phyloP scores from a whole-genome alignment of 768 basidiomycete species.

The Naganishia vaughanmartiniae region DNA sequence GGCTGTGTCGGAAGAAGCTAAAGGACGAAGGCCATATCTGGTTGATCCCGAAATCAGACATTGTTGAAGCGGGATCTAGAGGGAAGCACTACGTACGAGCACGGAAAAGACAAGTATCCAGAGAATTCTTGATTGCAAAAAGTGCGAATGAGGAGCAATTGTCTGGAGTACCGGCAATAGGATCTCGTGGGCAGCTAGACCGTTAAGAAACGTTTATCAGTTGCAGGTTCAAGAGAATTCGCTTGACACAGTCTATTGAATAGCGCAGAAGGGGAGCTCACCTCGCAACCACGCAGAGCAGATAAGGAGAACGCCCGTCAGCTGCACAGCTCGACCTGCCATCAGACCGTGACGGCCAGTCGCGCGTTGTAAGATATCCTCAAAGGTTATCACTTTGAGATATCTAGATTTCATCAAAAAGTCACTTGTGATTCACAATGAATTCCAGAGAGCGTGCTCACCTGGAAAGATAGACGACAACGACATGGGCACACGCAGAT shows the following conservation, averaged over 20 bases:
- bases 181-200: slow-evolving; percentile 43
- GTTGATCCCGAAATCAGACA: not conserved
- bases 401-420: slow-evolving; percentile 36
- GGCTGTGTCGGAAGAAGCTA: slow-evolving; percentile 39
- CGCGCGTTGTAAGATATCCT: slow-evolving; percentile 43
- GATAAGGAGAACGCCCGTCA: slow-evolving; percentile 38
- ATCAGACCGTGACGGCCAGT: slow-evolving; percentile 41
- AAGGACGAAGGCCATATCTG: slow-evolving; percentile 25
- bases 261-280: slow-evolving; percentile 31
- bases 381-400: slow-evolving; percentile 49
- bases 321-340: slow-evolving; percentile 39
- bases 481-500: slow-evolving; percentile 49
- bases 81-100: slow-evolving; percentile 32
- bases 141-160: slow-evolving; percentile 33
- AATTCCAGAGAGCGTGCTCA: slow-evolving; percentile 27
- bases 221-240: not conserved
- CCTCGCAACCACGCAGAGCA: slow-evolving; percentile 45
- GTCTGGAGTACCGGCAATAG: slow-evolving; percentile 40
- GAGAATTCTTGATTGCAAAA: slow-evolving; percentile 38
- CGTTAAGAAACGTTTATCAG: not conserved
- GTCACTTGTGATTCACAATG: not conserved
- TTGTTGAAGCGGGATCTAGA: no score
- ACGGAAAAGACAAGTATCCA: slow-evolving; percentile 42
- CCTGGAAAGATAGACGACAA: slow-evolving; percentile 50
- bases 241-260: no score